Conservation (phyloP, 2,329 filamentous ascomycete genomes). For the Plenodomus biglobosus region DNA sequence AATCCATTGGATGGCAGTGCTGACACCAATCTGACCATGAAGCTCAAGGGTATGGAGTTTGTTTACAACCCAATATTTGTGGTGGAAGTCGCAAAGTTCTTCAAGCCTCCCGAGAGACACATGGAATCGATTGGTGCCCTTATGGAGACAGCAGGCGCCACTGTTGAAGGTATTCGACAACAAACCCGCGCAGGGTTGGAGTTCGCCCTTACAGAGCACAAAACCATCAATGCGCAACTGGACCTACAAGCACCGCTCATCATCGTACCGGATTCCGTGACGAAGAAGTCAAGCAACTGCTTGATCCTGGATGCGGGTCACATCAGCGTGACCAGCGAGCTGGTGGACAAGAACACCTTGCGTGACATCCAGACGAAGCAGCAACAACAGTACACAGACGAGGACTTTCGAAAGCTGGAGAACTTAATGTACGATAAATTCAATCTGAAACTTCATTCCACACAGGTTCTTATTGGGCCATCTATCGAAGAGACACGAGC, state of each 20-base stretch:
- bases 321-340: slow-evolving; percentile 87
- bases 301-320: slow-evolving; percentile 96
- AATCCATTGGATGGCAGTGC: slow-evolving; percentile 92
- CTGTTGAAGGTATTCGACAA: slow-evolving; percentile 89
- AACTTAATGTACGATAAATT: slow-evolving; percentile 98
- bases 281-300: slow-evolving; percentile 75
- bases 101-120: slow-evolving; percentile 91
- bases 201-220: slow-evolving; percentile 96
- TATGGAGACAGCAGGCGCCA: slow-evolving; percentile 93
- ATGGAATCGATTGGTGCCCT: slow-evolving; percentile 98
- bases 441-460: slow-evolving; percentile 86
- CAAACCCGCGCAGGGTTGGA: slow-evolving; percentile 95
- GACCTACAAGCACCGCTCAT: slow-evolving; percentile 95
- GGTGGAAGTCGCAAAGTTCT: slow-evolving; percentile 89
- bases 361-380: slow-evolving; percentile 90
- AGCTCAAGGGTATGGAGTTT: slow-evolving; percentile 92
- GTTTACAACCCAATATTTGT: slow-evolving; percentile 97
- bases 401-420: slow-evolving; percentile 85
- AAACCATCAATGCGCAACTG: slow-evolving; percentile 93
- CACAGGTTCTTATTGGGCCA: slow-evolving; percentile 91
- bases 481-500: slow-evolving; percentile 87
- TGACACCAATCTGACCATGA: slow-evolving; percentile 85
- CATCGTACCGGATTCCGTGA: slow-evolving; percentile 93
- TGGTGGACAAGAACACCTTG: slow-evolving; percentile 89
- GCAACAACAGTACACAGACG: slow-evolving; percentile 79